Base-by-base conservation (phyloP, 2,329 filamentous ascomycete genomes). In the Phyllachora maydis region DNA sequence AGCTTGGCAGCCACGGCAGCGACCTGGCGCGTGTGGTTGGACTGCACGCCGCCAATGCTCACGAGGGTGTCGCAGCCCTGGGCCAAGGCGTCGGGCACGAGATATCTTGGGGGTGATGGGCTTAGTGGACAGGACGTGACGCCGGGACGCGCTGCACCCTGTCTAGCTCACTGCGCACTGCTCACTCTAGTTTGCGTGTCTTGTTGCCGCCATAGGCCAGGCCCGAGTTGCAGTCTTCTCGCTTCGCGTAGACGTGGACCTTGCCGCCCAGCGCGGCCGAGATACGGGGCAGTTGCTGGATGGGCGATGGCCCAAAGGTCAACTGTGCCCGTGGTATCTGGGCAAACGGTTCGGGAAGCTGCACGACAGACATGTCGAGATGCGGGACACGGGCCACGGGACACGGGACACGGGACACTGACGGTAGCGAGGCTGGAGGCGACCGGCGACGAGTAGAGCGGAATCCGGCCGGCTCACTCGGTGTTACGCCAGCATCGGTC, bases 171-270 rank as follows among this genome's bases (percentile, higher is more conserved):
- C 6, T 20, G 6, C 9, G n/a, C 6, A 7, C 12, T 9, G 6
- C 20, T 32, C 39, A 64, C 52, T 77, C 70, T 3, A 76, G 54
- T 43, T 76, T 76, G 28, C 70, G 56, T 15, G 61, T 65, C 46
- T 76, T 76, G 50, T 76, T 76, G 25, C 68, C 70, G 18, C 70
- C 70, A 35, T 58, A 73, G 3, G 69, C 69, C 11, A 74, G 55
- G 1, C 61, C 64, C 2, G 66, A 72, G 46, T 72, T 74, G 38
- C 67, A 65, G 46, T 78, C 73, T 33, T 78, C 72, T 23, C 72
- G 60, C 46, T 78, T 78, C 25, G 72, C 71, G 39, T 66, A 78
- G 31, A 78, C 59, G 11, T 56, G 52, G 19, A 73, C 63, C 34
- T 57, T 58, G 15, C 58, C 57, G 23, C 62, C 59, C 4, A 76